A percentile compares a stretch with the other conserved stretches of the same genome.
Evolutionary conservation across 1,139 yeast genomes (phyloP).

Genomic region (Yarrowia galli): DNA sequence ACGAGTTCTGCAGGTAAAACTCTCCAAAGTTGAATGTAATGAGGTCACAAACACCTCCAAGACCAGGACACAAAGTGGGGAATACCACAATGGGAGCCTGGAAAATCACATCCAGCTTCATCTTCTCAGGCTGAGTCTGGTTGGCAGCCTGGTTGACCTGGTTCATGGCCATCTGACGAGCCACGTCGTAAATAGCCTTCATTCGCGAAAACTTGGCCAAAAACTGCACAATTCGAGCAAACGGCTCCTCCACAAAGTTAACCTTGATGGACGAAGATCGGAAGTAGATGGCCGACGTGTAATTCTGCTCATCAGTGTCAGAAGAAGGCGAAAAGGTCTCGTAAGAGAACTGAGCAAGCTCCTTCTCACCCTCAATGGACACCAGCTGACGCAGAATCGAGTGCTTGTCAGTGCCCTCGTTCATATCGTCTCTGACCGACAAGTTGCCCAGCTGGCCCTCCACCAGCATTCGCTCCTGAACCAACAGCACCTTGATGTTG

Average conservation of each 20-base stretch:
- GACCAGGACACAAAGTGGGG: slow-evolving; percentile 60
- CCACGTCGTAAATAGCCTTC: slow-evolving; percentile 86
- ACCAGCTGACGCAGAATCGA: slow-evolving; percentile 71
- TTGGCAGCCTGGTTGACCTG: slow-evolving; percentile 68
- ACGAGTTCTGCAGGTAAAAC: slow-evolving; percentile 71
- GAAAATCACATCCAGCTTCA: slow-evolving; percentile 74
- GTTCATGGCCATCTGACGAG: slow-evolving; percentile 82
- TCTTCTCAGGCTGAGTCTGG: slow-evolving; percentile 61
- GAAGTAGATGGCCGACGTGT: slow-evolving; percentile 67
- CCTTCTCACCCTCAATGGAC: slow-evolving; percentile 75
- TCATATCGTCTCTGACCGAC: slow-evolving; percentile 76
- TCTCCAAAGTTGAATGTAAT: slow-evolving; percentile 85
- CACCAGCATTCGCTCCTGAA: slow-evolving; percentile 78
- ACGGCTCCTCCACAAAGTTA: slow-evolving; percentile 82
- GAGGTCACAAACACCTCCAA: slow-evolving; percentile 62
- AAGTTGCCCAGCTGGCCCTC: slow-evolving; percentile 81
- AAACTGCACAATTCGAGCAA: slow-evolving; percentile 70
- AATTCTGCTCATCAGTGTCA: slow-evolving; percentile 53
- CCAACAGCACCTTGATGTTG: slow-evolving; percentile 64
- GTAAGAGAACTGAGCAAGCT: slow-evolving; percentile 81
- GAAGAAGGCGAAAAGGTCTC: slow-evolving; percentile 71
- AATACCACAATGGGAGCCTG: slow-evolving; percentile 85
- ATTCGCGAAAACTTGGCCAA: slow-evolving; percentile 78
- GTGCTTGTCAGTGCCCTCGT: slow-evolving; percentile 66
- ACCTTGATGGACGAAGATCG: slow-evolving; percentile 77